Base-by-base conservation (phyloP, 805 yeast genomes). In the Torulaspora maleeae region DNA sequence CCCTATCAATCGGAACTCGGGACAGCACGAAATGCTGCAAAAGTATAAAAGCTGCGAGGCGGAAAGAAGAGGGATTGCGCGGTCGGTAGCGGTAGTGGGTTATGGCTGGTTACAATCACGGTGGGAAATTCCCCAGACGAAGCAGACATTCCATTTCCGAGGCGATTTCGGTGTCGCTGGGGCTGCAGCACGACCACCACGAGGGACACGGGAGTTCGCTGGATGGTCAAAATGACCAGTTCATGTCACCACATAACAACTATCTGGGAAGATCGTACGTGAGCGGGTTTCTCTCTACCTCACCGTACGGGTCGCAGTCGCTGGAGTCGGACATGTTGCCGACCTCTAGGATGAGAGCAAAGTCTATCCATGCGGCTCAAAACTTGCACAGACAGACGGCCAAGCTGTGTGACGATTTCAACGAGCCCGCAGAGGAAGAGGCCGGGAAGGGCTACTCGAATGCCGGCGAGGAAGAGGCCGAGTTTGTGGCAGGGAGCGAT, bases 361-460 rank as follows among this genome's bases (percentile, higher is more conserved):
- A 49, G 22, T 49, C 57, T 11, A 63, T 66, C 5, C 63, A 63
- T 43, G 58, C 52, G 32, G 44, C 68, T 1, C 49, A 49, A 22
- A 56, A 48, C 16, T 44, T 64, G 30, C 68, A 64, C 40, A 60
- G 51, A 41, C 63, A 64, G 38, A 64, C 70, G 1, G 69, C 67
- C 0, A 59, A 55, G n/a, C 49, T 66, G 10, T 58, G 67, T 16
- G 54, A 59, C 38, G 57, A 55, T 22, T 64, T 64, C 27, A 54
- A 55, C 30, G 55, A 48, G 9, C 52, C 54, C 17, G 41, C 47
- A 9, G 62, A 53, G 22, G 56, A 51, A n/a, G 34, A 37, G 3
- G 42, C 41, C 17, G 49, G 48, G 10, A 44, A 43, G 24, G 50
- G 48, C 10, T 19, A 41, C 45, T 13, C 34, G 47, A 12, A 24